Conservation (phyloP, 2,329 filamentous ascomycete species). For the Curvularia sp. region DNA sequence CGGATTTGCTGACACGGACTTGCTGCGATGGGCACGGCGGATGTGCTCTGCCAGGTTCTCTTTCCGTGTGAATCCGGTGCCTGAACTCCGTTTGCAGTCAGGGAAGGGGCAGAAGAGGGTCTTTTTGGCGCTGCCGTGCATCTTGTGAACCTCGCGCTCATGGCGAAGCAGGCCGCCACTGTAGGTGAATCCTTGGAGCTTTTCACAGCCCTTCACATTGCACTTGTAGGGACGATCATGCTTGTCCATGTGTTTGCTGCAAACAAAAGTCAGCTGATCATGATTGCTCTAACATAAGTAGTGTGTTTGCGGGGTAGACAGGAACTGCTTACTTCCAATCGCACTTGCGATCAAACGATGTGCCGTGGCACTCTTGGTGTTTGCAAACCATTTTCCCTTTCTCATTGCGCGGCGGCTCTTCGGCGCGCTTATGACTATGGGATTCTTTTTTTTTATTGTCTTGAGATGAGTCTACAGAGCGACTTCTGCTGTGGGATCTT, state of each 20-base stretch:
- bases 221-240: slow-evolving; percentile 95
- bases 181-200: slow-evolving; percentile 93
- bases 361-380: too few species aligned
- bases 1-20: slow-evolving; percentile 47
- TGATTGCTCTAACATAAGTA: slow-evolving; percentile 33
- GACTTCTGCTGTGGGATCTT: slow-evolving; percentile 24
- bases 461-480: slow-evolving; percentile 41
- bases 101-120: slow-evolving; percentile 83
- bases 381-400: too few species aligned
- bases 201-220: slow-evolving; percentile 80
- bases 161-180: slow-evolving; percentile 88
- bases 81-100: slow-evolving; percentile 87
- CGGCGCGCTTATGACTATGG: slow-evolving; percentile 49
- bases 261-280: slow-evolving; percentile 23
- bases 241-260: slow-evolving; percentile 97
- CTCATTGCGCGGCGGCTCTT: slow-evolving; percentile 66
- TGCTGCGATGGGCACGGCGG: slow-evolving; percentile 75
- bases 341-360: slow-evolving; percentile 80
- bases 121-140: slow-evolving; percentile 87
- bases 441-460: slow-evolving; percentile 41
- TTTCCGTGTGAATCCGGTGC: slow-evolving; percentile 88
- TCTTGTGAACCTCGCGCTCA: slow-evolving; percentile 90
- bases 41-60: too few species aligned
- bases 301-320: background rate
- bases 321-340: slow-evolving; percentile 82